Evolutionary conservation across 495 filamentous ascomycete species (phyloP).

Genomic region (Annulohypoxylon bovei): DNA sequence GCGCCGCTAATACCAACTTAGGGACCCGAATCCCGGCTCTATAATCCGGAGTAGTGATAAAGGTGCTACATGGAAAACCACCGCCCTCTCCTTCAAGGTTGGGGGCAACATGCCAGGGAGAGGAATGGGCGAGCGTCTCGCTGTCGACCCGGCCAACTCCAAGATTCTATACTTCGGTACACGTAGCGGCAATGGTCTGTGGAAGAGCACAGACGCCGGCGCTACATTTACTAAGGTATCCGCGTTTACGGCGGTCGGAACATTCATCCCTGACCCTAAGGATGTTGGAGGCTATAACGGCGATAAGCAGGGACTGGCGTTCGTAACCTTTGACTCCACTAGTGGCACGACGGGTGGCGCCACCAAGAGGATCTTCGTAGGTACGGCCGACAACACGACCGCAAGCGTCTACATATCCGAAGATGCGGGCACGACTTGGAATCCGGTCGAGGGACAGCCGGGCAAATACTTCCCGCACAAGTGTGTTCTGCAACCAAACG

Average conservation of each 20-base stretch:
- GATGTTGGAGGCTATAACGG: conserved; percentile 57
- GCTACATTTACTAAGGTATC: conserved; percentile 66
- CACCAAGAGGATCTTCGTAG: conserved; percentile 68
- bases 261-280: conserved; percentile 56
- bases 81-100: conserved; percentile 65
- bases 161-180: conserved; percentile 68
- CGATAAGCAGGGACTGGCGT: conserved; percentile 63
- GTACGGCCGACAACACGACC: conserved; percentile 61
- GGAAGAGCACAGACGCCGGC: conserved; percentile 67
- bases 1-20: conserved; percentile 7
- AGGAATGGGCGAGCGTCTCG: conserved; percentile 70
- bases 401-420: conserved; percentile 64
- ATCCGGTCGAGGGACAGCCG: conserved; percentile 59
- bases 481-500: conserved; percentile 60
- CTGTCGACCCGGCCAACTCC: conserved; percentile 66
- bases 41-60: conserved; percentile 62
- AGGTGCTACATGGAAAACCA: conserved; percentile 60
- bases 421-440: conserved; percentile 65
- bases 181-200: conserved; percentile 70
- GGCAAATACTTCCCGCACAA: conserved; percentile 65
- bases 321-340: conserved; percentile 66
- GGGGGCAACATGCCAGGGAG: conserved; percentile 74
- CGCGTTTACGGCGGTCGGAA: conserved; percentile 64
- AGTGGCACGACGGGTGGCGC: conserved; percentile 55
- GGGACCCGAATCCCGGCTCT: conserved; percentile 65